Base-by-base conservation (phyloP, 345 rosid species). In the Salix purpurea region DNA sequence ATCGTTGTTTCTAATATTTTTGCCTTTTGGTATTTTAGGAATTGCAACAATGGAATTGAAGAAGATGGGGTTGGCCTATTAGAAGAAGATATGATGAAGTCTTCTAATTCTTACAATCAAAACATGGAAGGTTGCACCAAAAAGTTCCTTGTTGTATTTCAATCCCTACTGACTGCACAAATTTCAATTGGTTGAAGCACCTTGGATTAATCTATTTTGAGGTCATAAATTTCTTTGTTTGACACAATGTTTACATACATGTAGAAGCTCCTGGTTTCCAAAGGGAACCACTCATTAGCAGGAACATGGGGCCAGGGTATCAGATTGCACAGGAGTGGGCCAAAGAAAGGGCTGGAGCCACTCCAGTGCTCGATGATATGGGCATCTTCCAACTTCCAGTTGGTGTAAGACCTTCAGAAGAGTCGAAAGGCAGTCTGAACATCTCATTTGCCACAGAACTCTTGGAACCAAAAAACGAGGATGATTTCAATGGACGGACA, bases 381-480 rank as follows among this genome's bases (percentile, higher is more conserved):
- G 84, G 94, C 79, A 77, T 90, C 79, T 90, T 90, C 85, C 76
- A 76, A 87, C 93, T 91, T 82, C 97, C 99, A 69, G 94, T 91
- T 54, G 99, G 99, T 58, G 90, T 95, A 81, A 95, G 86, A 82
- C 85, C 88, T 81, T 82, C 86, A 34, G 91, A 85, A 71, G 90
- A 84, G 64, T 70, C 64, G 60, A 85, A 83, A 72, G 85, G 76
- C 61, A 75, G 83, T 78, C 65, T 66, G 26, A 74, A 69, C 78
- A 77, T 72, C 18, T 71, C 78, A 50, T 19, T 54, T 82, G 40
- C 83, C 73, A 52, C 74, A 61, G 85, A 87, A 76, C 75, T 66
- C 32, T 54, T 58, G 32, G 86, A 79, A 64, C 71, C 65, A 26
- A 84, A 85, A 66, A 79, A 23, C 65, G 90, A 83, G 67, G 88